Base-by-base conservation (phyloP, 2,329 filamentous ascomycete species). In the Alternaria angustiovoidea region DNA sequence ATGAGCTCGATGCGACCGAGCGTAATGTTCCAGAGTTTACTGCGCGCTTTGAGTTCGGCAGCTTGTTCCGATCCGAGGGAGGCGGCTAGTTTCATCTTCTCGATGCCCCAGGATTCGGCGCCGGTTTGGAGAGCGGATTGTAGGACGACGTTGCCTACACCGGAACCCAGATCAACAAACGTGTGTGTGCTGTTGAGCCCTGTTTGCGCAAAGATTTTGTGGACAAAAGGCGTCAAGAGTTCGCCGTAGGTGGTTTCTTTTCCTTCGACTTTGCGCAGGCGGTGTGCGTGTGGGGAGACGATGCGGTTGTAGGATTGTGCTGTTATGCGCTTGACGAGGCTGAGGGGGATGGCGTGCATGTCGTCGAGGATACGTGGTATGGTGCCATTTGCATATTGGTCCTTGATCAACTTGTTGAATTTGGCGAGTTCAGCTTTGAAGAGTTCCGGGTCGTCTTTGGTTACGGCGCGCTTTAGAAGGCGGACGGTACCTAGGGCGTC, bases 181-280 rank as follows among this genome's bases (percentile, higher is more conserved):
- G 96, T 88, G 69, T 96, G 91, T 51, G 89, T 87, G 0, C 92
- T 94, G 61, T 88, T 93, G 77, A 98, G 88, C 44, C 87, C 84
- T 3, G 91, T 91, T 75, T 92, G 87, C 16, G 89, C 87, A 68
- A 99, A 89, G 61, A 98, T 92, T 59, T 89, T 88, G 63, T 90
- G 91, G 65, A 95, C 87, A 74, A 99, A 96, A 2, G 89, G 89
- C 20, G 93, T 91, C 30, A 95, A 84, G 26, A 99, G 87, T 78
- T 99, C 95, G 74, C 95, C 95, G 75, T 99, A 99, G 69, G 96
- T 94, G 78, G 96, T 93, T 66, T 91, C 92, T 69, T 94, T 94
- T 74, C 93, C 93, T 73, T 95, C 88, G 77, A 98, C 97, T 70
- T 91, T 89, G 59, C 89, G 88, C 12, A 98, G 87, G 9, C 90